These are phyloP conservation scores for Saccharomycopsis javanensis DNA, from an alignment of 805 yeast genomes.

Conservation along the genomic window DNA sequence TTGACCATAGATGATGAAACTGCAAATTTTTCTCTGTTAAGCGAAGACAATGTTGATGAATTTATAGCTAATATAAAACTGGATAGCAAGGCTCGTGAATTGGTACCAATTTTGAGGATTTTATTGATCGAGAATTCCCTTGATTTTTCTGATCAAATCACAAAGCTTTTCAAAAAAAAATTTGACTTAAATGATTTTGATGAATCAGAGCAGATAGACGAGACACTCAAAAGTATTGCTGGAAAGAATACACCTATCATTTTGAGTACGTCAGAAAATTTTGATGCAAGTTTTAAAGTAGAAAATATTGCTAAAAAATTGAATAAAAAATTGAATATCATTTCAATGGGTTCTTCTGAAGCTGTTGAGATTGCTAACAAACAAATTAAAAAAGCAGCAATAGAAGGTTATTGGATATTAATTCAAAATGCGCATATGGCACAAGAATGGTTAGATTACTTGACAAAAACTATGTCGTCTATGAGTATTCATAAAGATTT, in stretches of 20 bases:
- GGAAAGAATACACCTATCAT: slow-evolving; percentile 33
- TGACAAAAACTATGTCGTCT: slow-evolving; percentile 38
- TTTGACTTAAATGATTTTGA: not conserved
- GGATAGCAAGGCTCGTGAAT: not conserved
- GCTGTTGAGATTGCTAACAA: slow-evolving; percentile 47
- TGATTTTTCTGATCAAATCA: slow-evolving; percentile 1
- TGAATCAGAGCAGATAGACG: not conserved
- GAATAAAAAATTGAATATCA: slow-evolving; percentile 28
- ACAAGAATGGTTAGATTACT: slow-evolving; percentile 45
- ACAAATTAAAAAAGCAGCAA: slow-evolving; percentile 38
- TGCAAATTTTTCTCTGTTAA: not conserved
- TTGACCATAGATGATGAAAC: not conserved
- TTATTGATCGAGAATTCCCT: not conserved
- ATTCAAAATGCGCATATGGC: slow-evolving; percentile 78
- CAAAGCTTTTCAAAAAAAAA: not conserved
- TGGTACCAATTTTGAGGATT: not conserved
- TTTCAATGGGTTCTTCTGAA: slow-evolving; percentile 72
- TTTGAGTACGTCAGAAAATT: slow-evolving; percentile 49
- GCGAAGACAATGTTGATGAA: not conserved
- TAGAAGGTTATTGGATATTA: slow-evolving; percentile 58
- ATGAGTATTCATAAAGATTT: slow-evolving; percentile 29
- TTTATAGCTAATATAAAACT: not conserved
- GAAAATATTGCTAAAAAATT: slow-evolving; percentile 32
- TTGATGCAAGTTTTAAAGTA: slow-evolving; percentile 55
- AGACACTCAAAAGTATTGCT: slow-evolving; percentile 2